Evolutionary conservation across 805 yeast species (phyloP).

Genomic region (Wickerhamomyces pijperi): DNA sequence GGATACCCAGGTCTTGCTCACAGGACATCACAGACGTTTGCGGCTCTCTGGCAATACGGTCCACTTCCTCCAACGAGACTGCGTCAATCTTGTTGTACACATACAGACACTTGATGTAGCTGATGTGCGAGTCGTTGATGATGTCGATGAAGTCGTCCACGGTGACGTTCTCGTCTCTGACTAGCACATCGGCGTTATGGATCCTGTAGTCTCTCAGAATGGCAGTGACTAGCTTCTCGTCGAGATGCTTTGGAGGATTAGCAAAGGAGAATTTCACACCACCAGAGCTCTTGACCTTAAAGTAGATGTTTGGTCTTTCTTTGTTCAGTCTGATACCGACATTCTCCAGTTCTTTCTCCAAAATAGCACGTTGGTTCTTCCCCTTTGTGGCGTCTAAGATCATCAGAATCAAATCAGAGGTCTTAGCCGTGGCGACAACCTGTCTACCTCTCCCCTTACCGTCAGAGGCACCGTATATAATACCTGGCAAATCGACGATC

Average conservation of each 20-base stretch:
- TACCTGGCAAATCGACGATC: slow-evolving; percentile 95
- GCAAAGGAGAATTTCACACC: slow-evolving; percentile 80
- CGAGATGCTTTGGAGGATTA: slow-evolving; percentile 71
- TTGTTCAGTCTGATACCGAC: slow-evolving; percentile 89
- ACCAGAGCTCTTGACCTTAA: slow-evolving; percentile 76
- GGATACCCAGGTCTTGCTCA: slow-evolving; percentile 74
- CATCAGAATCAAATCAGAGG: slow-evolving; percentile 88
- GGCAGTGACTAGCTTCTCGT: slow-evolving; percentile 68
- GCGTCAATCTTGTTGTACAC: slow-evolving; percentile 95
- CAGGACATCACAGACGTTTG: slow-evolving; percentile 92
- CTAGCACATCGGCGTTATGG: slow-evolving; percentile 87
- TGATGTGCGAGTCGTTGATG: slow-evolving; percentile 77
- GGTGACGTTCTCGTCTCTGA: slow-evolving; percentile 81
- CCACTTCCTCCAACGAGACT: slow-evolving; percentile 88
- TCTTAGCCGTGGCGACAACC: slow-evolving; percentile 91
- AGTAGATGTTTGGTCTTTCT: slow-evolving; percentile 63
- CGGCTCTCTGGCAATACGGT: slow-evolving; percentile 83
- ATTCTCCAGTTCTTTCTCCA: slow-evolving; percentile 83
- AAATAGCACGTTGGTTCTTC: slow-evolving; percentile 73
- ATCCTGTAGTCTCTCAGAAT: slow-evolving; percentile 79
- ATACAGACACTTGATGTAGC: slow-evolving; percentile 83
- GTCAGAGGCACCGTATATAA: slow-evolving; percentile 90
- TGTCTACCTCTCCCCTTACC: slow-evolving; percentile 98
- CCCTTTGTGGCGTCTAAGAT: slow-evolving; percentile 94
- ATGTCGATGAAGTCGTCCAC: slow-evolving; percentile 91